Conservation (phyloP, 1,284 basidiomycete genomes). For the Singerocomus rubriflavus region DNA sequence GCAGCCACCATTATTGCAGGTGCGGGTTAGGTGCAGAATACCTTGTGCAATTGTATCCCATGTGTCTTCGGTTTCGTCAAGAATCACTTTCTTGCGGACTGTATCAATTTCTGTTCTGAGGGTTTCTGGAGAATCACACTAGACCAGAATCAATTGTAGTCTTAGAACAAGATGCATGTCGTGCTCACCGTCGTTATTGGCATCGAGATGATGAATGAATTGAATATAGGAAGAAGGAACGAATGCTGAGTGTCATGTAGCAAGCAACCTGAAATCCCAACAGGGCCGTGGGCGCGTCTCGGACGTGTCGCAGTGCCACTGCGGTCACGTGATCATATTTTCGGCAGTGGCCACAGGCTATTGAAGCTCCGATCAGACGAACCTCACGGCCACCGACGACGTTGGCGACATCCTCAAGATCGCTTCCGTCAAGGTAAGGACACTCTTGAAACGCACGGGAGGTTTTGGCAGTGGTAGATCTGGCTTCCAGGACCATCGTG, state of each 20-base stretch:
- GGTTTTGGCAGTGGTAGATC: not conserved
- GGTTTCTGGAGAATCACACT: slow-evolving; percentile 36
- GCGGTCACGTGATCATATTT: slow-evolving; percentile 23
- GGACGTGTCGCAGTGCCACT: slow-evolving; percentile 21
- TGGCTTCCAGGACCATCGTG: not conserved
- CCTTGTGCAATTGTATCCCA: slow-evolving; percentile 74
- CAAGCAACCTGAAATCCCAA: slow-evolving; percentile 11
- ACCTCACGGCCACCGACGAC: slow-evolving; percentile 5
- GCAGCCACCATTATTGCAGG: slow-evolving; percentile 57
- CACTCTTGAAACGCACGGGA: not conserved
- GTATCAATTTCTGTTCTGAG: slow-evolving; percentile 43
- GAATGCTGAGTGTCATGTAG: slow-evolving; percentile 19
- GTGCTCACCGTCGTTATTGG: slow-evolving; percentile 29
- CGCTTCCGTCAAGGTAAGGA: slow-evolving; percentile 27
- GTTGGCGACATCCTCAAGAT: slow-evolving; percentile 19
- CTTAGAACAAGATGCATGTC: fast-evolving
- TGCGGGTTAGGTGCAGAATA: slow-evolving; percentile 49
- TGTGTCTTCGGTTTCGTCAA: slow-evolving; percentile 77
- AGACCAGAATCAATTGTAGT: slow-evolving; percentile 4
- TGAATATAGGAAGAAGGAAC: not conserved
- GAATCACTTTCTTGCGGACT: slow-evolving; percentile 43
- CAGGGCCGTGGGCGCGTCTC: slow-evolving; percentile 16
- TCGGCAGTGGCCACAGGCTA: slow-evolving; percentile 25
- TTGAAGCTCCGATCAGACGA: slow-evolving; percentile 26
- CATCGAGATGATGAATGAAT: slow-evolving; percentile 20